Evolutionary conservation across 768 basidiomycete genomes (phyloP).

Genomic region (Mycena vulgaris): DNA sequence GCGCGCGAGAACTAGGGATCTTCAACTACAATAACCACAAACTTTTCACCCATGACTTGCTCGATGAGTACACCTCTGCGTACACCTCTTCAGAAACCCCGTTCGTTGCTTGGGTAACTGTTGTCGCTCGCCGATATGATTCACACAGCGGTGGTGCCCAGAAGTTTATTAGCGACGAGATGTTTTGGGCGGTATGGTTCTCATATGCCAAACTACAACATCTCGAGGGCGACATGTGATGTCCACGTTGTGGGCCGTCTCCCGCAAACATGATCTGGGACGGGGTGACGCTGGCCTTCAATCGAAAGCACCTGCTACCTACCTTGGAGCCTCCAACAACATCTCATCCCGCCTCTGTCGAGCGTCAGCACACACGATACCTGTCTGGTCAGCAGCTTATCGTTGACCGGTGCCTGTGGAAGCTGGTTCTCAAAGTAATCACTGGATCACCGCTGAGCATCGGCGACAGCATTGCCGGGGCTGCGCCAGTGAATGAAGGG

Average conservation of each 20-base stretch:
- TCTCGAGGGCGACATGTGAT: slow-evolving; percentile 47
- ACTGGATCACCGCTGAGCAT: not conserved
- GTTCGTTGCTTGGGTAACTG: slow-evolving; percentile 48
- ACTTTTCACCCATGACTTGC: slow-evolving; percentile 50
- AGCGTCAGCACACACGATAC: slow-evolving; percentile 19
- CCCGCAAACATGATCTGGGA: slow-evolving; percentile 51
- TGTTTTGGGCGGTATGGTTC: slow-evolving; percentile 54
- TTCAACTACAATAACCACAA: slow-evolving; percentile 54
- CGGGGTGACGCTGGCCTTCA: slow-evolving; percentile 50
- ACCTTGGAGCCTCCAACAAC: slow-evolving; percentile 48
- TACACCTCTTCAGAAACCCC: no score
- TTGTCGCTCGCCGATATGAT: slow-evolving; percentile 42
- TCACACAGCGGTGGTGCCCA: not conserved
- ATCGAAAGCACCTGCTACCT: slow-evolving; percentile 43
- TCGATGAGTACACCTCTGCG: slow-evolving; percentile 51
- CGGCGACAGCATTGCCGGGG: not conserved
- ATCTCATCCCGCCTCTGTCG: slow-evolving; percentile 21
- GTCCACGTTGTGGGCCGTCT: slow-evolving; percentile 43
- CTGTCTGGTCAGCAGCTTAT: slow-evolving; percentile 22
- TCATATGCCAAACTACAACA: slow-evolving; percentile 44
- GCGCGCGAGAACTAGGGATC: slow-evolving; percentile 40
- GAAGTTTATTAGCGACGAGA: slow-evolving; percentile 44
- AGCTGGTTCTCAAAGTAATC: not conserved
- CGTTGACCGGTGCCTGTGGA: not conserved
- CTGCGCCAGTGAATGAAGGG: no score